Base-by-base conservation (phyloP, 2,329 filamentous ascomycete genomes). In the Zalaria sp. region DNA sequence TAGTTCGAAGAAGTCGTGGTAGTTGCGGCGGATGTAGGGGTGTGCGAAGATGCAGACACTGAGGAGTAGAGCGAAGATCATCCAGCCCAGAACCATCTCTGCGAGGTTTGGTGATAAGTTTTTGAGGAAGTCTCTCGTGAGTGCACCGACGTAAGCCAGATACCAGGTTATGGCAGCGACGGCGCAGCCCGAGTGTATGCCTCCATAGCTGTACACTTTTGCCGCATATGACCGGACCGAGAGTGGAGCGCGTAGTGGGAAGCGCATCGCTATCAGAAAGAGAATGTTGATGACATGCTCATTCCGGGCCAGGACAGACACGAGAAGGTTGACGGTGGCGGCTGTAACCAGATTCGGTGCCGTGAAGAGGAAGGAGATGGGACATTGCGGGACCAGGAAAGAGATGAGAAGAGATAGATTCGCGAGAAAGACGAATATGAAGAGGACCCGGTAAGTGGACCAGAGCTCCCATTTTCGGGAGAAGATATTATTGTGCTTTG, bases 1-100 rank as follows among this genome's bases (percentile, higher is more conserved):
- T 37, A 73, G 61, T 61, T 87, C 82, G 53, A 85, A 87, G 43
- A 69, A 58, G 58, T 87, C 72, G 62, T 87, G 82, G 47, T 69
- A 67, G 37, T 66, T 70, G 49, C 68, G 65, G 18, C 83, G 75
- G 49, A 86, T 66, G 7, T 59, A 55, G 3, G 83, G 82, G 56
- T 79, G 72, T 2, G 83, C 78, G 39, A 77, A 72, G 34, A 66
- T 60, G 39, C 81, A 66, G 53, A 86, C 79, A 31, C 64, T 52
- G 43, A 73, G 51, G 48, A 83, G 66, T 37, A 83, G 64, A 1
- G 62, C 56, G 34, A 75, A 64, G 31, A 84, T 66, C 29, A 78
- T 52, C 53, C 73, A 79, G 9, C 73, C 71, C 27, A 81, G 57
- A 5, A 69, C 63, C n/a, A 64, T 50, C 8, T 41, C 39, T 3